phyloP scores from a whole-genome alignment of 768 basidiomycete species.

The Tricholoma saponaceum region DNA sequence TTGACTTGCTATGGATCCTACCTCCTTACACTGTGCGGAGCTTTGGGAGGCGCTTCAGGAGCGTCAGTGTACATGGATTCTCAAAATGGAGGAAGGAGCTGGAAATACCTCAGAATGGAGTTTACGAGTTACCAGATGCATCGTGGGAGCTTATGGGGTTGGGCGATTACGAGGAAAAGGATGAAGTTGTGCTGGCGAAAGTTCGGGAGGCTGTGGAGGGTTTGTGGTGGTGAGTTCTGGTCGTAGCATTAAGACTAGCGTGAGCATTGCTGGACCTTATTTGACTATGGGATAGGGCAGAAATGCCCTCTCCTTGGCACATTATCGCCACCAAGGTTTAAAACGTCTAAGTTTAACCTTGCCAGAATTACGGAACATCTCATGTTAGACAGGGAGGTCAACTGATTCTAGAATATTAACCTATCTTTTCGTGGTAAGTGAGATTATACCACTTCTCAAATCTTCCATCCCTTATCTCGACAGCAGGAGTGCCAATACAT shows the following conservation, averaged over 20 bases:
- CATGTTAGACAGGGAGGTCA: too few species aligned
- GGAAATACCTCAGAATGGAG: slow-evolving; percentile 21
- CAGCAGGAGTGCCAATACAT: too few species aligned
- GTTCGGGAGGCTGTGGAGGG: slow-evolving; percentile 24
- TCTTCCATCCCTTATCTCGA: too few species aligned
- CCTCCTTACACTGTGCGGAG: slow-evolving; percentile 5
- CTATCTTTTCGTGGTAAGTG: too few species aligned
- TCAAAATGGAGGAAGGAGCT: slow-evolving; percentile 24
- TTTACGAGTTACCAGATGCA: slow-evolving; percentile 22
- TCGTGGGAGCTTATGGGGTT: slow-evolving; percentile 29
- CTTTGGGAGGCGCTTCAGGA: slow-evolving; percentile 9
- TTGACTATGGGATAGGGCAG: too few species aligned
- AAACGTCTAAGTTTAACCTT: too few species aligned
- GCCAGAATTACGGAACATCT: too few species aligned
- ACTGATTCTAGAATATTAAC: too few species aligned
- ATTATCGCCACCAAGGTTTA: too few species aligned
- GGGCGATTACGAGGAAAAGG: slow-evolving; percentile 13
- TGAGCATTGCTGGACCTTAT: too few species aligned
- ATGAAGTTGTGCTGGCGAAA: slow-evolving; percentile 23
- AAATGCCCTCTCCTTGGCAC: too few species aligned
- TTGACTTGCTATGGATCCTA: slow-evolving; percentile 28
- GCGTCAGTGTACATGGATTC: slow-evolving; percentile 33
- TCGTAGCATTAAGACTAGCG: background rate
- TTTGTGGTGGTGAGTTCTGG: slow-evolving; percentile 12
- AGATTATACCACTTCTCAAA: too few species aligned